Evolutionary conservation across 2,329 filamentous ascomycete species (phyloP), one percentile per base, ranked within the genome.

Genomic region (Parastagonospora nodorum): DNA sequence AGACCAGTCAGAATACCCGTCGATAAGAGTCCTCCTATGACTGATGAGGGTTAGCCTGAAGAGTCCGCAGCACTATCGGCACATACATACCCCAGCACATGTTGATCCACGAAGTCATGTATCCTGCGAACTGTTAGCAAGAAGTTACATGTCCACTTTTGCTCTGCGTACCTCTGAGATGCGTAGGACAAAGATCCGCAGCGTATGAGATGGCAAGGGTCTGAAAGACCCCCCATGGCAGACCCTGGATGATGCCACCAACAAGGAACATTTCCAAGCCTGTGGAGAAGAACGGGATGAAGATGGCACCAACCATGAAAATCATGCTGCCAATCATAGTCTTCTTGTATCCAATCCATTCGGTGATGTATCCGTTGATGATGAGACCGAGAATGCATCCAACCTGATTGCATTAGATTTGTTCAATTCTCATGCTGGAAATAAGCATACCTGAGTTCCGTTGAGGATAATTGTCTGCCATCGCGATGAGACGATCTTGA

Each of bases 1-100:
- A 88, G 84, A 43, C 81, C 79, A 68, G 83, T 84, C 60, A 89
- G 85, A 50, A 88, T 85, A 11, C 85, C 86, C 45, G 87, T 86
- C 24, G 84, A 86, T 43, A 90, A 84, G 50, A 87, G 78, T 68
- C 89, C 86, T 11, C 87, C 62, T 12, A 62, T 87, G 16, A 89
- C 75, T 24, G 5, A 24, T 5, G 3, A 24, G 5, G 5, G 19
- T 24, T 24, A 24, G 19, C 19, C 19, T 24, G 19, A 24, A 24
- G 5, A 24, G 19, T 24, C 19, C 19, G 5, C 5, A 24, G 19
- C 19, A 24, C 19, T 24, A 24, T 24, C 19, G 19, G 19, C 19
- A 5, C 19, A 24, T 24, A 5, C 19, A 24, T 24, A 24, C 19
- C 19, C 86, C 87, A 89, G 77, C 87, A 89, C 63, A 87, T 84